phyloP scores from a whole-genome alignment of 495 filamentous ascomycete species.

The Neurospora sp. region DNA sequence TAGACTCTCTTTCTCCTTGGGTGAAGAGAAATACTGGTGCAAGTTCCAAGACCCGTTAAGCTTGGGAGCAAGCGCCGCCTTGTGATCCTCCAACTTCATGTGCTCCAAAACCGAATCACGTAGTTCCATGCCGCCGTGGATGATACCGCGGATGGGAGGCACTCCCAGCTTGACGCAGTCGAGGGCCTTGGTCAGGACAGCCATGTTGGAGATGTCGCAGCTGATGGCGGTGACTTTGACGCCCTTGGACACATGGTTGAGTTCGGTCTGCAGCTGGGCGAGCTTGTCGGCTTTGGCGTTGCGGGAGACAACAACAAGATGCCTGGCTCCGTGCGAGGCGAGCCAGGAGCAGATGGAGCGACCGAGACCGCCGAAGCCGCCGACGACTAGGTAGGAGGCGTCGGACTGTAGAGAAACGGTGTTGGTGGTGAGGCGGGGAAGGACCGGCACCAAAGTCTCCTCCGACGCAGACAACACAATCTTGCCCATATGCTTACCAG shows the following conservation, averaged over 20 bases:
- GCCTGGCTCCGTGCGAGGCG: conserved; percentile 43
- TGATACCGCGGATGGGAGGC: conserved; percentile 33
- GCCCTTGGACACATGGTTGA: conserved; percentile 27
- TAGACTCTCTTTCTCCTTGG: conserved; percentile 9
- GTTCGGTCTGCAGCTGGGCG: conserved; percentile 21
- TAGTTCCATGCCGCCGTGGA: conserved; percentile 47
- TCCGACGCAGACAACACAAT: conserved; percentile 32
- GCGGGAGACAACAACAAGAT: conserved; percentile 49
- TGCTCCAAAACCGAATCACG: conserved; percentile 35
- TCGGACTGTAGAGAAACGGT: conserved; percentile 21
- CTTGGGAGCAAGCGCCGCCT: conserved; percentile 32
- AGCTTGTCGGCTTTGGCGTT: conserved; percentile 31
- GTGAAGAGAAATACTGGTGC: conserved; percentile 21
- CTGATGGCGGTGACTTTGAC: conserved; percentile 27
- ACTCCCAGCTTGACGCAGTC: conserved; percentile 19
- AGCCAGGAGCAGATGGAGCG: conserved; percentile 49
- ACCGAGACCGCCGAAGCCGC: conserved; percentile 55
- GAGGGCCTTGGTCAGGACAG: conserved; percentile 22
- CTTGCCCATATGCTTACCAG: conserved; percentile 45
- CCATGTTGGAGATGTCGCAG: conserved; percentile 32
- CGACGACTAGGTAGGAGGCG: conserved; percentile 49
- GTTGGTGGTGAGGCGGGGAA: conserved; percentile 7
- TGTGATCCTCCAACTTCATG: conserved; percentile 35
- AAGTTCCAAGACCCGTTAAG: conserved; percentile 44
- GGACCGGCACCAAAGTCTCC: conserved; percentile 15